Conservation (phyloP, 371 early-diverging fungal genomes). For the Batkoa obscura region DNA sequence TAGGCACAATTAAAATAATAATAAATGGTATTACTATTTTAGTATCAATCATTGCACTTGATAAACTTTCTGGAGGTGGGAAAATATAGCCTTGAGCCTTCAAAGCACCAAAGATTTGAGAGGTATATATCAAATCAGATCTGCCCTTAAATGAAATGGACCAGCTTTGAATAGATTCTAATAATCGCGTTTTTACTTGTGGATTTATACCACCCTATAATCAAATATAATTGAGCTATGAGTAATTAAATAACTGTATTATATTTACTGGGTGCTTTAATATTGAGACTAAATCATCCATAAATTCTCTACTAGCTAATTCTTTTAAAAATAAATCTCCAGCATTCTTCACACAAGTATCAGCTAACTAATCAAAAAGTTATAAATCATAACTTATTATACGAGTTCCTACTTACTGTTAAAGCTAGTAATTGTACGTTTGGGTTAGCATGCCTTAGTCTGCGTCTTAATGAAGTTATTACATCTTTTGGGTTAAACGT, state of each 20-base stretch:
- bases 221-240: neutral
- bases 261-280: constrained; percentile 31
- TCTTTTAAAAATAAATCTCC: constrained; percentile 71
- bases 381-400: neutral
- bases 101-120: constrained; percentile 49
- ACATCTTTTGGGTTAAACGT: constrained; percentile 59
- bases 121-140: constrained; percentile 45
- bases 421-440: constrained; percentile 79
- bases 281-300: constrained; percentile 53
- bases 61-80: constrained; percentile 28
- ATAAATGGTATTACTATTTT: constrained; percentile 23
- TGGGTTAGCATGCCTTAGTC: constrained; percentile 71
- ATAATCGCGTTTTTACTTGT: constrained; percentile 53
- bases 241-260: neutral
- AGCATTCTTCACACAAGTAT: constrained; percentile 86
- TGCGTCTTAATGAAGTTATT: constrained; percentile 41
- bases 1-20: neutral
- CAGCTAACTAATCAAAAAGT: constrained; percentile 35
- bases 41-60: constrained; percentile 43
- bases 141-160: constrained; percentile 57
- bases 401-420: constrained; percentile 28
- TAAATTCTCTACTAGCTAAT: constrained; percentile 70
- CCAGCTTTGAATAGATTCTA: constrained; percentile 71
- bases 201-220: constrained; percentile 25
- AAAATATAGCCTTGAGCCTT: constrained; percentile 37